A percentile compares a stretch with the other conserved stretches of the same genome.
phyloP scores from a whole-genome alignment of 2,329 filamentous ascomycete species.

The Aspergillus caelatus region DNA sequence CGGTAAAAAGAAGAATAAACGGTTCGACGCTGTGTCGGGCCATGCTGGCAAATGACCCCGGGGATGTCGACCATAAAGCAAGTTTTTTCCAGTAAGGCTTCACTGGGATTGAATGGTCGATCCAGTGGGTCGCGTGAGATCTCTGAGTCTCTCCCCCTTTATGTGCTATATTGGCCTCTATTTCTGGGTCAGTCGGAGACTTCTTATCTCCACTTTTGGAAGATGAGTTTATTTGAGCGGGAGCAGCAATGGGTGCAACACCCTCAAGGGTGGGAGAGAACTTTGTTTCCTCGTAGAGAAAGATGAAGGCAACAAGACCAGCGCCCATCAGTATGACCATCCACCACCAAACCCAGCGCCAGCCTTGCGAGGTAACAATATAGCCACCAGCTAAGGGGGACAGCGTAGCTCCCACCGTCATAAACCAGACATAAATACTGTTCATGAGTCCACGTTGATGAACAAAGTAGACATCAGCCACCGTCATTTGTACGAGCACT shows the following conservation, averaged over 20 bases:
- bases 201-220: neutral
- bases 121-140: neutral
- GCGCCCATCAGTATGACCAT: slow-evolving; percentile 43
- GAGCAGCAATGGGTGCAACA: neutral
- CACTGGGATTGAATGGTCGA: neutral
- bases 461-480: slow-evolving; percentile 54
- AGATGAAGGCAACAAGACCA: slow-evolving; percentile 44
- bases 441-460: slow-evolving; percentile 54
- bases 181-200: neutral
- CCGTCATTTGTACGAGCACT: slow-evolving; percentile 51
- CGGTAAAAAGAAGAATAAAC: slow-evolving; percentile 31
- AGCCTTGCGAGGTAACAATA: slow-evolving; percentile 45
- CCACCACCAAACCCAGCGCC: slow-evolving; percentile 57
- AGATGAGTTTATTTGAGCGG: neutral
- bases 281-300: slow-evolving; percentile 49
- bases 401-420: slow-evolving; percentile 37
- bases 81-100: slow-evolving; percentile 46
- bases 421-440: slow-evolving; percentile 46
- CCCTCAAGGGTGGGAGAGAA: slow-evolving; percentile 12
- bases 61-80: slow-evolving; percentile 32
- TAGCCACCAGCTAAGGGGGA: slow-evolving; percentile 37
- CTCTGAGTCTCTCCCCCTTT: neutral
- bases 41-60: slow-evolving; percentile 15
- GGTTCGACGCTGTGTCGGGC: slow-evolving; percentile 32
- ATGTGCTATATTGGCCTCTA: neutral